phyloP scores from a whole-genome alignment of 73 alveolate genomes.

The Symbiodinium natans region DNA sequence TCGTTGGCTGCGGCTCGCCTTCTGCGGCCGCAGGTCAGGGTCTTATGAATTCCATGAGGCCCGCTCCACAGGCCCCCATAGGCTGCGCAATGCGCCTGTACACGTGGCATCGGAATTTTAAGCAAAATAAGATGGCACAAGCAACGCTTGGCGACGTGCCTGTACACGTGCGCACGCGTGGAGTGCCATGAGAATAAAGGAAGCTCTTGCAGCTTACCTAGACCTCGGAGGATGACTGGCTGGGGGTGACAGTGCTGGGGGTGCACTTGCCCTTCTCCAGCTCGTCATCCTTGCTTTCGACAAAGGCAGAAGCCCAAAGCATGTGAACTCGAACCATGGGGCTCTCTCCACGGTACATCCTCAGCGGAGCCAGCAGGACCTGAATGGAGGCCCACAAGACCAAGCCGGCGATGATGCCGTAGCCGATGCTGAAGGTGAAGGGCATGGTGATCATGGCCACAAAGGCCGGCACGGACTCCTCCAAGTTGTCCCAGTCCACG shows the following conservation, averaged over 20 bases:
- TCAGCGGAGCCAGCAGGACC: constrained; percentile 27
- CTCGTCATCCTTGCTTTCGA: constrained; percentile 32
- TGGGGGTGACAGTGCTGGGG: not conserved
- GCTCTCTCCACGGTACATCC: constrained; percentile 3
- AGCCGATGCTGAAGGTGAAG: constrained; percentile 63
- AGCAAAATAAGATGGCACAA: too few relatives aligned
- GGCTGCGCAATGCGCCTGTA: too few relatives aligned
- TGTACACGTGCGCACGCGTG: not conserved
- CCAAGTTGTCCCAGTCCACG: constrained; percentile 52
- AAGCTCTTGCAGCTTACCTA: not conserved
- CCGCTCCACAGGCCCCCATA: too few relatives aligned
- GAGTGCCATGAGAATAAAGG: not conserved
- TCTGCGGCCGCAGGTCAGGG: too few relatives aligned
- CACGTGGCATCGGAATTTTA: too few relatives aligned
- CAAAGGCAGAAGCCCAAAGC: constrained; percentile 49
- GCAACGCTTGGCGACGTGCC: not conserved
- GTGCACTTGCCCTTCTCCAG: not conserved
- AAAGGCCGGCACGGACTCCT: constrained; percentile 66
- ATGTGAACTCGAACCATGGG: constrained; percentile 32
- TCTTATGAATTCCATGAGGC: too few relatives aligned
- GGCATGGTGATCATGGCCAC: constrained; percentile 70
- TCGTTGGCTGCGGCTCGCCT: too few relatives aligned
- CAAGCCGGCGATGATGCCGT: constrained; percentile 57
- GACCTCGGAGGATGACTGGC: not conserved
- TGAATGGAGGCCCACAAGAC: constrained; percentile 37